Base-by-base conservation (phyloP, 306 rosid genomes). In the Senna tora region DNA sequence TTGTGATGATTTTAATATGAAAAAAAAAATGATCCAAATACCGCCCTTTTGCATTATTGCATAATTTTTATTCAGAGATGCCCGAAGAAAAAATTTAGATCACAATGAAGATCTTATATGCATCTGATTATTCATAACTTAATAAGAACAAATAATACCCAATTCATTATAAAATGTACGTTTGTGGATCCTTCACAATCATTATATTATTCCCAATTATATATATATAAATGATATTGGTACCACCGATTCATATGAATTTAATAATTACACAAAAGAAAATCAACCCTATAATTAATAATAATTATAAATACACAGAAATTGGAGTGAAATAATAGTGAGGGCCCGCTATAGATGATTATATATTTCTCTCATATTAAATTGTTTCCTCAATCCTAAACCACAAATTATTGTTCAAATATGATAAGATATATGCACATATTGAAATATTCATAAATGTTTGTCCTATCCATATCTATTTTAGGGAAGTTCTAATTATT, bases 121-220 rank as follows among this genome's bases (percentile, higher is more conserved):
- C 49, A 61, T 61, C 17, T 36, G 13, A 61, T 38, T 9, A 61
- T 61, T 15, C n/a, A 13, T 8, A n/a, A 4, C 21, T 61, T 61
- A 15, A 9, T 16, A 59, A 36, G 16, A 61, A 14, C 52, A 9
- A 9, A 49, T 59, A 46, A 15, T 47, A 47, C 0, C 16, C 9
- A 47, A 47, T 47, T 47, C 52, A n/a, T 47, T 4, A 47, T 41
- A 21, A 59, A 59, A 59, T 32, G 53, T 41, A 38, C n/a, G n/a
- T n/a, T 55, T 71, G 66, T 71, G 66, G 65, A 62, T 72, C 70
- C 51, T 19, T 33, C 67, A 76, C 50, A 66, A 52, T 76, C 73
- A 67, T 72, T 72, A 46, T 53, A 67, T 72, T 72, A 46, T 53
- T 66, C 39, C 19, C 16, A 21, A 34, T 58, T 65, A 72, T 46